These are phyloP conservation scores for Suillus fuscotomentosus DNA, from an alignment of 768 basidiomycete species.

Conservation along the genomic window DNA sequence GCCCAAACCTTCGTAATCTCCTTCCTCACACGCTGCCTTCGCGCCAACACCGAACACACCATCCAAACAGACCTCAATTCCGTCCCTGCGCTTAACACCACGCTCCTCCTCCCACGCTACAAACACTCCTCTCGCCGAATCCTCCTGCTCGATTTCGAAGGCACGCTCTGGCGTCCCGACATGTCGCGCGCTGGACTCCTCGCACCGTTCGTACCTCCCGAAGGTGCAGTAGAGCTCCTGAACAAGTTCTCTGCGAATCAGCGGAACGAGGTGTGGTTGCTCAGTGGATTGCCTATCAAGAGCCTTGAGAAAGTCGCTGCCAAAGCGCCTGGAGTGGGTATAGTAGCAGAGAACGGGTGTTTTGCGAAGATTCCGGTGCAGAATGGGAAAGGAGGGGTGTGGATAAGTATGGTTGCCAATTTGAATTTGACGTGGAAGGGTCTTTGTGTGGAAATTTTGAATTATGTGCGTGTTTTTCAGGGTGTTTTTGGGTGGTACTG, in stretches of 20 bases:
- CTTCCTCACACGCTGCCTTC: constrained; percentile 74
- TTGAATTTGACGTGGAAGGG: constrained; percentile 81
- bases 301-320: constrained; percentile 64
- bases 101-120: constrained; percentile 63
- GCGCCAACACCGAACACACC: constrained; percentile 69
- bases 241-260: constrained; percentile 58
- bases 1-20: constrained; percentile 80
- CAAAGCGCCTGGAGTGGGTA: constrained; percentile 64
- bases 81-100: constrained; percentile 43
- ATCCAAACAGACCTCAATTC: constrained; percentile 25
- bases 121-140: constrained; percentile 64
- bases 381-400: constrained; percentile 30
- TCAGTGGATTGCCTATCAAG: constrained; percentile 70
- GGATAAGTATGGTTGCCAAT: constrained; percentile 82
- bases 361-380: constrained; percentile 57
- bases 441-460: constrained; percentile 77
- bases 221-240: constrained; percentile 45
- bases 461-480: constrained; percentile 59
- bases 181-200: constrained; percentile 44
- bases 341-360: constrained; percentile 90
- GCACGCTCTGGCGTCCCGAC: constrained; percentile 72
- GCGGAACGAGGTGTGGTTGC: constrained; percentile 77
- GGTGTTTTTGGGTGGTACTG: not conserved
- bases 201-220: constrained; percentile 39
- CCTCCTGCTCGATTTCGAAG: constrained; percentile 76